Conservation (phyloP, 192 early-diverging fungal genomes). For the Kickxella alabastrina region DNA sequence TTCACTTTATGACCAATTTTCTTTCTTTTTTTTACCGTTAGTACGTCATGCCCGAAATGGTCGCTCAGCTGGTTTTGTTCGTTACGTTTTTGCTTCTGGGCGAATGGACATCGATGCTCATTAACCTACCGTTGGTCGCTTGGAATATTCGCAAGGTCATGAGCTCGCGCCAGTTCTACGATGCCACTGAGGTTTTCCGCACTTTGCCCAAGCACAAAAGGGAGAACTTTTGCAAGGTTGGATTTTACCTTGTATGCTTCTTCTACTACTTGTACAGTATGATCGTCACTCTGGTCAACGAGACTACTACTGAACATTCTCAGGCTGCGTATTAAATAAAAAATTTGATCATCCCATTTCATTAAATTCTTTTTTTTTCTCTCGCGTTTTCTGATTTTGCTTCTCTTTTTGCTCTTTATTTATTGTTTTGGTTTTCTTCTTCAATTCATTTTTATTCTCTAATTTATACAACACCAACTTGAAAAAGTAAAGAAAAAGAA, state of each 20-base stretch:
- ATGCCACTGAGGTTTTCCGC: constrained; percentile 98
- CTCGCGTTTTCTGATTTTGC: background rate
- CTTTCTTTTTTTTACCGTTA: constrained; percentile 26
- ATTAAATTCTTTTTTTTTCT: constrained; percentile 6
- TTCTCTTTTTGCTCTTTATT: background rate
- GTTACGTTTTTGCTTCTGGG: constrained; percentile 82
- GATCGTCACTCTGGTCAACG: constrained; percentile 57
- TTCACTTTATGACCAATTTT: no score
- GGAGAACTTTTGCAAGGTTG: constrained; percentile 96
- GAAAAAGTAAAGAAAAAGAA: background rate
- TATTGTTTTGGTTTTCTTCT: constrained; percentile 1
- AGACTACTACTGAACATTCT: constrained; percentile 35
- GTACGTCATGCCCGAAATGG: constrained; percentile 95
- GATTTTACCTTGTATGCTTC: constrained; percentile 92
- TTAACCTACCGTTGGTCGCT: constrained; percentile 83
- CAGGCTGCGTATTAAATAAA: constrained; percentile 14
- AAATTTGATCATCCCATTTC: no score
- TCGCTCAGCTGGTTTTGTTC: constrained; percentile 76
- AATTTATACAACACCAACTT: background rate
- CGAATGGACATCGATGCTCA: constrained; percentile 78
- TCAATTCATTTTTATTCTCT: constrained; percentile 1
- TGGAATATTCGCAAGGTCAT: constrained; percentile 86
- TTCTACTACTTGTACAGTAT: constrained; percentile 86
- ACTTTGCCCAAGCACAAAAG: constrained; percentile 89
- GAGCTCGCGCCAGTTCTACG: constrained; percentile 86